Conservation (phyloP, 345 rosid genomes). For the Durio zibethinus region DNA sequence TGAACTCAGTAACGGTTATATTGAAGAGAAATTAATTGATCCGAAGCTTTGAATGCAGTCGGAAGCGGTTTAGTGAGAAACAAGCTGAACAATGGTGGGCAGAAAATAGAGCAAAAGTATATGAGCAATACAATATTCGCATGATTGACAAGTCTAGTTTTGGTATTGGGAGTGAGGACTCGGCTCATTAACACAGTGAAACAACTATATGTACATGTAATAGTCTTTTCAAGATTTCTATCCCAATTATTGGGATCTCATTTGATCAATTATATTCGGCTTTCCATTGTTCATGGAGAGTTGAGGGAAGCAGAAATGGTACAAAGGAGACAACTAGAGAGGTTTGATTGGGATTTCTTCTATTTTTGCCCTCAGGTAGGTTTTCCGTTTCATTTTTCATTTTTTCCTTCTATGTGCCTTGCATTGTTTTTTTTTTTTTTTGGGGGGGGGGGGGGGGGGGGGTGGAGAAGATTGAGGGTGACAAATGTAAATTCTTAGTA, state of each 20-base stretch:
- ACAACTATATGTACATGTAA: constrained; percentile 32
- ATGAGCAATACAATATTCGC: constrained; percentile 79
- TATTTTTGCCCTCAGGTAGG: background rate
- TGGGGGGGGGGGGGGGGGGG: no score
- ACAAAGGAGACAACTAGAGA: constrained; percentile 21
- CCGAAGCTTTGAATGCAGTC: constrained; percentile 49
- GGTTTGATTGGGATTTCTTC: constrained; percentile 27
- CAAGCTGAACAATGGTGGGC: constrained; percentile 99
- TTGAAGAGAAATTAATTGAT: constrained; percentile 11
- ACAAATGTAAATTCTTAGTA: constrained; percentile 57
- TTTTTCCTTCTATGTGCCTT: constrained; percentile 25
- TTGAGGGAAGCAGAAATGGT: constrained; percentile 27
- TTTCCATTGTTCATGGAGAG: constrained; percentile 11
- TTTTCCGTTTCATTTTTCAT: constrained; percentile 10
- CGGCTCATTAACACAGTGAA: constrained; percentile 40
- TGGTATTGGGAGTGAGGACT: constrained; percentile 77
- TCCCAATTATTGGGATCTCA: constrained; percentile 22
- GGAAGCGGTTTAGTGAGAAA: constrained; percentile 87
- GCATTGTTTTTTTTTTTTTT: no score
- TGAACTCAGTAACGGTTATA: constrained; percentile 5
- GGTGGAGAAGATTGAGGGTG: constrained; percentile 38
- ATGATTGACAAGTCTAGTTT: constrained; percentile 70
- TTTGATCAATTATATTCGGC: constrained; percentile 19
- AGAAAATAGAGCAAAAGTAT: constrained; percentile 79
- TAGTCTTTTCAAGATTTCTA: constrained; percentile 20